phyloP scores from a whole-genome alignment of 129 eudicot genomes.

The Calendula officinalis region DNA sequence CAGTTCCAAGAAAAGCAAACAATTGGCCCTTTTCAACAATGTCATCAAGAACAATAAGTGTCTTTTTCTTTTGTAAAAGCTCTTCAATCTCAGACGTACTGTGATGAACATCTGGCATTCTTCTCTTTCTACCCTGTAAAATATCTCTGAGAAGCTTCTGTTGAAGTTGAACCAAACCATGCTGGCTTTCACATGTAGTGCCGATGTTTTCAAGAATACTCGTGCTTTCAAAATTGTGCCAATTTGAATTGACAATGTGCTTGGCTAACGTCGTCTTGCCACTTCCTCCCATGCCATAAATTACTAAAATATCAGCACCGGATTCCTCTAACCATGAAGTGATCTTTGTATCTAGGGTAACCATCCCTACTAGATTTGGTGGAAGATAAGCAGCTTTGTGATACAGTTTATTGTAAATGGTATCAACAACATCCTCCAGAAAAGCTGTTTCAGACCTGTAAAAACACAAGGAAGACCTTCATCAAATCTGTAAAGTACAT shows the following conservation, averaged over 20 bases:
- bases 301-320: neutral
- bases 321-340: neutral
- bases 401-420: neutral
- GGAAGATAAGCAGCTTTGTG: neutral
- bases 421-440: neutral
- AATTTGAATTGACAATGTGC: constrained; percentile 8
- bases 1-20: constrained; percentile 5
- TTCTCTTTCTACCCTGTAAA: neutral
- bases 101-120: neutral
- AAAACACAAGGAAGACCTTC: neutral
- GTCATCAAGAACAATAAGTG: constrained; percentile 18
- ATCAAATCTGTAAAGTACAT: neutral
- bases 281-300: constrained; percentile 27
- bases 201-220: constrained; percentile 18
- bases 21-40: constrained; percentile 3
- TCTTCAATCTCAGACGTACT: neutral
- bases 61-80: constrained; percentile 1
- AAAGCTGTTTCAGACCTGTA: constrained; percentile 18
- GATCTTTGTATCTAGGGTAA: neutral
- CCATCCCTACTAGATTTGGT: constrained; percentile 2
- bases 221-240: constrained; percentile 15
- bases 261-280: constrained; percentile 36
- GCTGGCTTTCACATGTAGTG: neutral
- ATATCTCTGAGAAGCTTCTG: constrained; percentile 17
- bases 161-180: constrained; percentile 24